Base-by-base conservation (phyloP, 306 rosid genomes). In the Vachellia pachyceras region DNA sequence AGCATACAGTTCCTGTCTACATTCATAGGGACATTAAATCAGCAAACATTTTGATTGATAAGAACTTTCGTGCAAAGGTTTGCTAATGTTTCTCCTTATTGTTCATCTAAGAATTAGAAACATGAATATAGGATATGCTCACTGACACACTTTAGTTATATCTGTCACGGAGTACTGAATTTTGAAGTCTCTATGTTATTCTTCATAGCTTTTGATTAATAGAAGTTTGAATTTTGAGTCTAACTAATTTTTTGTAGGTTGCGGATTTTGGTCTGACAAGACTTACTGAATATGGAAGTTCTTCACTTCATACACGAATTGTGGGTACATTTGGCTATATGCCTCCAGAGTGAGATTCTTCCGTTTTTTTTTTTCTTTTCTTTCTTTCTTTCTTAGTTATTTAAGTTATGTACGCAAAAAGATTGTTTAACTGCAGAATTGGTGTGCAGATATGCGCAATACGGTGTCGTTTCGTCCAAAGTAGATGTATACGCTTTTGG, bases 291-390 rank as follows among this genome's bases (percentile, higher is more conserved):
- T 85, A 89, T 72, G 95, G 92, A 66, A 89, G 86, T 70, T 44
- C 77, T 76, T 92, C 95, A 18, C 46, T 88, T 72, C 91, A 84
- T 25, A 85, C 95, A 3, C 89, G 94, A 80, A 91, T 90, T 50
- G 95, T 85, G 29, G 97, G 97, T 18, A 92, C 97, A 47, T 92
- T 92, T 57, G 97, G 95, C 35, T 92, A 90, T 69, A 92, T 92
- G 95, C 85, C 97, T 52, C 94, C 94, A 1, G 95, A 92, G 97
- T 90, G 85, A 41, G 92, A 79, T 50, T 55, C 50, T 67, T 79
- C 47, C 3, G 18, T 8, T 6, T 7, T 5, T 0, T 91, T 41
- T 40, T 41, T 58, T 25, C 74, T 35, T n/a, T 9, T n/a, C 49
- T 4, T 3, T 1, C 3, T 15, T 49, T 2, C 55, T 49, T 11